These are phyloP conservation scores for Penicillium crustosum DNA, from an alignment of 2,329 filamentous ascomycete species.

Conservation along the genomic window DNA sequence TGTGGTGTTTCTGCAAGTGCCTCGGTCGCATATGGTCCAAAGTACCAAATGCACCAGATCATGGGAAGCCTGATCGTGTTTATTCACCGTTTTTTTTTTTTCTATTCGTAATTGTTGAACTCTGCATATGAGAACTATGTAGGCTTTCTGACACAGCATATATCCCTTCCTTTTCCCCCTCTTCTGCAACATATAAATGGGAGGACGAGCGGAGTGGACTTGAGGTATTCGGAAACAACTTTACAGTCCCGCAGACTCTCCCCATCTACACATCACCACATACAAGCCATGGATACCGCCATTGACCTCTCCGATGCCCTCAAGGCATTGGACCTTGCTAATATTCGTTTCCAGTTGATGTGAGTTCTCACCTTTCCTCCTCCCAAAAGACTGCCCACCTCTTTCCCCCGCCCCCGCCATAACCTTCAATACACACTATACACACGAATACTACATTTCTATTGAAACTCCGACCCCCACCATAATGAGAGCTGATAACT, in stretches of 20 bases:
- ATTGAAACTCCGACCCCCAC: neutral
- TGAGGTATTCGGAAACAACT: constrained; percentile 8
- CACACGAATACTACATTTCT: neutral
- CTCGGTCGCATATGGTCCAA: constrained; percentile 1
- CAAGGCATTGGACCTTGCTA: constrained; percentile 82
- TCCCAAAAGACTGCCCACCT: neutral
- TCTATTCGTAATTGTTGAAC: neutral
- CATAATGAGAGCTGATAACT: constrained; percentile 3
- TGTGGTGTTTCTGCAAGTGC: neutral
- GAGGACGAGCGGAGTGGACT: neutral
- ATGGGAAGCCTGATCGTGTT: neutral
- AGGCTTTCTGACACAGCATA: neutral
- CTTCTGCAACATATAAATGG: neutral
- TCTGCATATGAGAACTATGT: neutral
- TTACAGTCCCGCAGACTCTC: constrained; percentile 13
- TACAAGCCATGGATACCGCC: constrained; percentile 72
- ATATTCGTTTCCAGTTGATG: constrained; percentile 95
- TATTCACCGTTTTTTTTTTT: neutral
- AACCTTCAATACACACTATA: constrained; percentile 1
- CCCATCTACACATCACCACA: constrained; percentile 13
- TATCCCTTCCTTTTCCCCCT: neutral
- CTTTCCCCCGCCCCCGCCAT: constrained; percentile 16
- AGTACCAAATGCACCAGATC: neutral
- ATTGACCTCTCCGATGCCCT: constrained; percentile 84
- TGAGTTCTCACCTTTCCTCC: constrained; percentile 47